phyloP scores from a whole-genome alignment of 306 rosid genomes.

The Pachyrhizus erosus region DNA sequence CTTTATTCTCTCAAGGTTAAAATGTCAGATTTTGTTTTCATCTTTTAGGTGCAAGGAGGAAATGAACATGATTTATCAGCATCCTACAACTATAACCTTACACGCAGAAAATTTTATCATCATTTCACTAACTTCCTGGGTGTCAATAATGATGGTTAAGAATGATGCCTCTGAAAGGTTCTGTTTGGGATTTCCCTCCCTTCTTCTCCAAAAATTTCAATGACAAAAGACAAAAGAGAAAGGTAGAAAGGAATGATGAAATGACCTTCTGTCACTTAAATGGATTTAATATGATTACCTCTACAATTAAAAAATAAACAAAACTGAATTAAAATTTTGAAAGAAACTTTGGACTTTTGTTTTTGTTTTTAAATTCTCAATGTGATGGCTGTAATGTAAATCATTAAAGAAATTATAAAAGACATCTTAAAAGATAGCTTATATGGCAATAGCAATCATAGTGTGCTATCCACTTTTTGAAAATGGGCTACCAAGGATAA shows the following conservation, averaged over 20 bases:
- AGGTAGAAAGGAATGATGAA: too few species aligned
- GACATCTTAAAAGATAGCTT: too few species aligned
- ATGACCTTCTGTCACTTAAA: too few species aligned
- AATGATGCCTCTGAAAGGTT: not conserved
- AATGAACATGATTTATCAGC: constrained; percentile 6
- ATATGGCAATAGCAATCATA: too few species aligned
- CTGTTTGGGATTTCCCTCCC: not conserved
- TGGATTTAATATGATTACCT: too few species aligned
- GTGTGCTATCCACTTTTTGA: not conserved
- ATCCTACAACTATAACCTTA: not conserved
- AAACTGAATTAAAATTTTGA: too few species aligned
- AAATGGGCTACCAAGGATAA: not conserved
- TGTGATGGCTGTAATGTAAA: too few species aligned
- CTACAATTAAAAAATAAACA: too few species aligned
- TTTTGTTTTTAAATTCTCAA: too few species aligned
- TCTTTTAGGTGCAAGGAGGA: not conserved
- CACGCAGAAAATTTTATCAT: constrained; percentile 3
- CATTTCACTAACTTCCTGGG: constrained; percentile 21
- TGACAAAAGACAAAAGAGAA: too few species aligned
- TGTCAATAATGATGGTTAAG: constrained; percentile 40
- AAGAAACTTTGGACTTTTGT: too few species aligned
- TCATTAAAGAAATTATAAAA: too few species aligned
- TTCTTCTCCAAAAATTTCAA: not conserved
- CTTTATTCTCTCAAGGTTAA: not conserved
- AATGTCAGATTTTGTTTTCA: constrained; percentile 39